These are phyloP conservation scores for Backusella westeae DNA, from an alignment of 192 early-diverging fungal species.

Conservation along the genomic window DNA sequence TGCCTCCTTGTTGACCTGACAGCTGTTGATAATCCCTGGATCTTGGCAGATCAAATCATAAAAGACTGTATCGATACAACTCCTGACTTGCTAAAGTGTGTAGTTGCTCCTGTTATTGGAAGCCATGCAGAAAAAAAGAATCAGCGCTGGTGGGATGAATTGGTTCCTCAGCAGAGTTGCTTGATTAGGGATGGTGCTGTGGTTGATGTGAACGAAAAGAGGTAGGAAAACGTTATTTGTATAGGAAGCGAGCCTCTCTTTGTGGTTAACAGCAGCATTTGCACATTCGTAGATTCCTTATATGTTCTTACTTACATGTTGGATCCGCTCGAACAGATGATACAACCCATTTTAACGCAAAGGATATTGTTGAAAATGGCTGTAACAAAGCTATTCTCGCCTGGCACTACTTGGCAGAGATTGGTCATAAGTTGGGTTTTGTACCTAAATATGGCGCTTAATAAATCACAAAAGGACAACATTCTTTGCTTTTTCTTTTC, in stretches of 20 bases:
- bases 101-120: not conserved
- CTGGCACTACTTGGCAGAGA: conserved; percentile 28
- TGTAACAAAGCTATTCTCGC: conserved; percentile 19
- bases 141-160: not conserved
- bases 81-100: not conserved
- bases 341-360: not conserved
- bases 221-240: not conserved
- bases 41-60: not conserved
- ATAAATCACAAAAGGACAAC: not conserved
- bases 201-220: not conserved
- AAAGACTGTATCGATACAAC: not conserved
- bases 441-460: conserved; percentile 32
- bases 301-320: conserved; percentile 16
- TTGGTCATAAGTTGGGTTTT: conserved; percentile 24
- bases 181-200: not conserved
- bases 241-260: not conserved
- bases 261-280: not conserved
- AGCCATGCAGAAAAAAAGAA: not conserved
- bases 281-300: not conserved
- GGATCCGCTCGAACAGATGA: conserved; percentile 9
- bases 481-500: not conserved
- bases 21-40: not conserved
- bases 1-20: not conserved
- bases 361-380: conserved; percentile 15
- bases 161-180: conserved; percentile 11